These are phyloP conservation scores for Sorghum bicolor DNA, from an alignment of 176 grass and related monocot genomes.

Conservation along the genomic window DNA sequence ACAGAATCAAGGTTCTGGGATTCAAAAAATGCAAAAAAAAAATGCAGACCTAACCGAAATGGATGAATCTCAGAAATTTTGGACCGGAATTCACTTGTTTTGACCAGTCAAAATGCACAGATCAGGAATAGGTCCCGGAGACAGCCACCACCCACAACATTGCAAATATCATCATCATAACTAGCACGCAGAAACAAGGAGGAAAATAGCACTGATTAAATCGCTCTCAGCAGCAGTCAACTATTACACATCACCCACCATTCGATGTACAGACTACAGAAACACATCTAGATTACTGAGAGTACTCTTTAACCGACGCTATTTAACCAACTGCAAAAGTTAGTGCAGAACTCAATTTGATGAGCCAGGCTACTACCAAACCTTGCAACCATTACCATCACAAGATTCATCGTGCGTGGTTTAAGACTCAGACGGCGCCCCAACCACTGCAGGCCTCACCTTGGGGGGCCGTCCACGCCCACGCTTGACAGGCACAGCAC, in stretches of 20 bases:
- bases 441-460: constrained; percentile 20
- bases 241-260: constrained; percentile 1
- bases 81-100: background rate
- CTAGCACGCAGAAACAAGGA: background rate
- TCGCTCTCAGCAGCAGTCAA: constrained; percentile 39
- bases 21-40: no score
- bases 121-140: background rate
- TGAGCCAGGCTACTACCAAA: background rate
- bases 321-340: constrained; percentile 17
- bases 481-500: constrained; percentile 40
- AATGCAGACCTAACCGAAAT: no score
- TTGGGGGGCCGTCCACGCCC: constrained; percentile 77
- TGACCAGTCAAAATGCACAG: background rate
- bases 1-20: background rate
- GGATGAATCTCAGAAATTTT: background rate
- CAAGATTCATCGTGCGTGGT: background rate
- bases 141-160: background rate
- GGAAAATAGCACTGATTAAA: background rate
- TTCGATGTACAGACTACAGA: constrained; percentile 25
- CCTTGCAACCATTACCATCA: constrained; percentile 1
- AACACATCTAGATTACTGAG: constrained; percentile 23
- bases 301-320: constrained; percentile 27
- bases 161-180: background rate
- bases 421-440: background rate
- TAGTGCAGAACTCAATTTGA: background rate